Evolutionary conservation across 176 grass and related monocot genomes (phyloP), one percentile per base, ranked within the genome.

Genomic region (Oryza rufipogon): DNA sequence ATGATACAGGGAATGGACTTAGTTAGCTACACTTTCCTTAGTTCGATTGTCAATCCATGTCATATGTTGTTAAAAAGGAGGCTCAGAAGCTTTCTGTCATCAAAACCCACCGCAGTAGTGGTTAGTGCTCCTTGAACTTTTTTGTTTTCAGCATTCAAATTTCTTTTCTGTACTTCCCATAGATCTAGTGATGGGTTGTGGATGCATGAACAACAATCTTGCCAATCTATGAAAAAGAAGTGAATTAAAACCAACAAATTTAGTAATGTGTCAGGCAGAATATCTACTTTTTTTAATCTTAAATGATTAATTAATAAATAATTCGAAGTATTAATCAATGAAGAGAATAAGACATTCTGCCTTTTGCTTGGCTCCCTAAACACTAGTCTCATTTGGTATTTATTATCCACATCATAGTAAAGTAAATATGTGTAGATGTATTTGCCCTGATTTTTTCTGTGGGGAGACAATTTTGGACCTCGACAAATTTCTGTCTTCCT

Each of bases 1-100:
- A 92, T 54, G 91, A 92, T 69, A 80, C 84, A 28, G 81, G 76
- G 42, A 88, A 85, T 32, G 80, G 89, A 80, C 75, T 75, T 90
- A 74, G 84, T 64, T 90, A 90, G 71, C 38, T 80, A 11, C 75
- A 79, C 8, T 70, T 75, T 54, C 42, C 8, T 64, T 83, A 82
- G 58, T 52, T 79, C 22, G 68, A 25, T 78, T 51, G 39, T 64
- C 28, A 83, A 64, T 80, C 56, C 84, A 87, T 87, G 41, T 49
- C 76, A 83, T 75, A 17, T 75, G 17, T 25, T 66, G 20, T 58
- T 82, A 52, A 60, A 58, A 86, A 82, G 83, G 54, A 45, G 48
- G 33, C 34, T 74, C 49, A 19, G 11, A 86, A 74, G 20, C 74
- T 90, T 74, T 38, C 46, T 58, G 32, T 47, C 39, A 38, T 74